Conservation (phyloP, 192 early-diverging fungal genomes). For the Chytriomyces confervae region DNA sequence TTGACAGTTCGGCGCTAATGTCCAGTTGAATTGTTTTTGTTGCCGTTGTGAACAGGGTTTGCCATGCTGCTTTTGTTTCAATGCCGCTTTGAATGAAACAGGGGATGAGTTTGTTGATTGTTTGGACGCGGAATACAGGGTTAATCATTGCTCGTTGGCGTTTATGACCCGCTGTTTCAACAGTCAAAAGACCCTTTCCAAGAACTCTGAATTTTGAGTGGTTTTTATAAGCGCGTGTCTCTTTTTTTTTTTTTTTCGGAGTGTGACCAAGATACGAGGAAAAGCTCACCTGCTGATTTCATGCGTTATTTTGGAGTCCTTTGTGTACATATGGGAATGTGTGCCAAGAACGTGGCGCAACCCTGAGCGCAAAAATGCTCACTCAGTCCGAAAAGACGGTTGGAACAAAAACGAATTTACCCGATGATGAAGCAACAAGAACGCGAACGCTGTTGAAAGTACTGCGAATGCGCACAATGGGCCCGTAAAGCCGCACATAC, state of each 20-base stretch:
- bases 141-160: constrained; percentile 25
- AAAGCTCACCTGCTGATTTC: not conserved
- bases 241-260: not conserved
- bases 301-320: not conserved
- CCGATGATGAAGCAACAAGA: constrained; percentile 20
- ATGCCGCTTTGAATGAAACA: not conserved
- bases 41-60: not conserved
- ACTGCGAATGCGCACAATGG: not conserved
- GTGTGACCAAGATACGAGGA: not conserved
- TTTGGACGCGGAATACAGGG: constrained; percentile 20
- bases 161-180: constrained; percentile 12
- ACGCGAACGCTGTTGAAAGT: constrained; percentile 15
- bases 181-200: constrained; percentile 15
- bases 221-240: not conserved
- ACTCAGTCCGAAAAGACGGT: not conserved
- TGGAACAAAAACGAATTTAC: not conserved
- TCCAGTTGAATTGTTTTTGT: not conserved
- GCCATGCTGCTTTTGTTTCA: not conserved
- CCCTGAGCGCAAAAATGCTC: not conserved
- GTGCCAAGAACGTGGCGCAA: constrained; percentile 17
- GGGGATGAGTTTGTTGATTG: constrained; percentile 13
- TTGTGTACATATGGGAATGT: constrained; percentile 4
- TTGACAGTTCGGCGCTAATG: constrained; percentile 22
- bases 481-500: not conserved
- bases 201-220: not conserved